Percentiles rank a stretch among this genome's conserved stretches.
Evolutionary conservation across 1,284 basidiomycete genomes (phyloP).

Genomic region (Gymnopus androsaceus): DNA sequence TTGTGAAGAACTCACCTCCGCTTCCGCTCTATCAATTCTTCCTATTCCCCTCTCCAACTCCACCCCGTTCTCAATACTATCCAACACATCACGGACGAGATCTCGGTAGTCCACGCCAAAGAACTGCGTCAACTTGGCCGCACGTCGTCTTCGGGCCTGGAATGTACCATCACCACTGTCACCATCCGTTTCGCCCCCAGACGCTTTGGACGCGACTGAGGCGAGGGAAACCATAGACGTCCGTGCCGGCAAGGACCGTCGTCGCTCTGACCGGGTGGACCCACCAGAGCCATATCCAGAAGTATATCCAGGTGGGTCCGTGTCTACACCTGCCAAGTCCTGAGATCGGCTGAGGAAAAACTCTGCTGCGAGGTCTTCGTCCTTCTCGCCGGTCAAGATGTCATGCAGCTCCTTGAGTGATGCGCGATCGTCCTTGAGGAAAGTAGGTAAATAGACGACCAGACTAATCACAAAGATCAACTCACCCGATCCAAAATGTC

Average conservation of each 20-base stretch:
- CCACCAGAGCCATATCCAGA: not conserved
- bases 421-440: slow-evolving; percentile 63
- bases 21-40: slow-evolving; percentile 63
- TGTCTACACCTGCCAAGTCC: not conserved
- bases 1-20: slow-evolving; percentile 52
- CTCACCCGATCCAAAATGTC: slow-evolving; percentile 76
- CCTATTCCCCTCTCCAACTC: slow-evolving; percentile 67
- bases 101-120: slow-evolving; percentile 82
- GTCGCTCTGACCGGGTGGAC: slow-evolving; percentile 57
- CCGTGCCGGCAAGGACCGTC: slow-evolving; percentile 66
- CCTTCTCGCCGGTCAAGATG: slow-evolving; percentile 46
- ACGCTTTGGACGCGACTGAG: slow-evolving; percentile 1
- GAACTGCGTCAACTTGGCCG: slow-evolving; percentile 80
- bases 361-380: slow-evolving; percentile 6
- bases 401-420: slow-evolving; percentile 74
- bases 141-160: slow-evolving; percentile 67
- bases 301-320: slow-evolving; percentile 6
- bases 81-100: slow-evolving; percentile 71
- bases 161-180: slow-evolving; percentile 41
- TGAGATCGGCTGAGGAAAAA: not conserved
- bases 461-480: slow-evolving; percentile 20
- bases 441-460: slow-evolving; percentile 14
- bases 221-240: slow-evolving; percentile 65
- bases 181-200: slow-evolving; percentile 38
- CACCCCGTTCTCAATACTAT: slow-evolving; percentile 75